Base-by-base conservation (phyloP, 2,329 filamentous ascomycete species). In the Teratosphaeria nubilosa region DNA sequence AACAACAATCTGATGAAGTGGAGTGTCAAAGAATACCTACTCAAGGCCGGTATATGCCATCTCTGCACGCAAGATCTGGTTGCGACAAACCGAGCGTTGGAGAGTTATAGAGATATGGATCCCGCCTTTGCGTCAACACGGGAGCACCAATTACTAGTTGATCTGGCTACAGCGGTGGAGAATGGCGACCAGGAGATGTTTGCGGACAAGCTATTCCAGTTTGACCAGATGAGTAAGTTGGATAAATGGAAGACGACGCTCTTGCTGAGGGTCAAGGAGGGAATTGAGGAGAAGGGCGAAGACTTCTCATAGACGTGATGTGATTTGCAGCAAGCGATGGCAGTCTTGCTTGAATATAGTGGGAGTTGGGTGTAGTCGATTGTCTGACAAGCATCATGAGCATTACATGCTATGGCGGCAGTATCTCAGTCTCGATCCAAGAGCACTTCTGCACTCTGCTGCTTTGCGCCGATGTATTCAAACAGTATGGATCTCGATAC, bases 161-260 rank as follows among this genome's bases (percentile, higher is more conserved):
- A 96, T 72, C 78, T 97, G 41, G 77, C 83, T 32, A 85, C 87
- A 60, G 84, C 88, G 3, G 80, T 96, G 59, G 86, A 94, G 69
- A 81, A 83, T 32, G 86, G 86, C 58, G 89, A 95, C 68, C 86
- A 88, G 72, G 90, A 96, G 67, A 79, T 81, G 61, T 97, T 95
- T 69, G 83, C 87, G 24, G 90, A 95, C 70, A 91, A 91, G 73
- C 75, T 94, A 63, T 95, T 88, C 78, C 86, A 92, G 72, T 97
- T 84, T 70, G 91, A 96, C 73, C 89, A 95, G 77, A 80, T 96
- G 77, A 94, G 86, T 77, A 94, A 94, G 79, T 77, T 97, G 69
- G 91, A 96, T 72, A 94, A 92, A 78, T 97, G 92, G 92, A 96
- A 96, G 86, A 96, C 89, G 55, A 89, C 87, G 32, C 78, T 96